Base-by-base conservation (phyloP, 257 asterid genomes). In the Thymus mandschuricus region DNA sequence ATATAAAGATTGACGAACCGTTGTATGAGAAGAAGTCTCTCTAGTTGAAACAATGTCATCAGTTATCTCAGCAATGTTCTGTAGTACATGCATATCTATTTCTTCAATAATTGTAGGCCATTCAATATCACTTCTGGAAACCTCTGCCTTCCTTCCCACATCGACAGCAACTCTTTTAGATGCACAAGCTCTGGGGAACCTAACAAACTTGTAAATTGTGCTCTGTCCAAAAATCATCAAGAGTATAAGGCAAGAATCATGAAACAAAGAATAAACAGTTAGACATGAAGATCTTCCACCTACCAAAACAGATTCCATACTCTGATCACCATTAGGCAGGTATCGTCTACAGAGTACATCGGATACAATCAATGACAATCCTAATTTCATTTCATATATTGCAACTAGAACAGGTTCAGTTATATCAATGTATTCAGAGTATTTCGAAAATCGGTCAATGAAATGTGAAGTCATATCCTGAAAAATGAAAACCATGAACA, bases 301-400 rank as follows among this genome's bases (percentile, higher is more conserved):
- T 76, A 86, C 92, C 91, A 86, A 71, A 79, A 86, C 76, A 55
- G 54, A 57, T 50, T 86, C 85, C 83, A 79, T 81, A 52, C 82
- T 83, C 60, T 69, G 85, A 65, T 73, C 83, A 28, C 80, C 84
- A 13, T 77, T 73, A n/a, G 69, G 79, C 67, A 74, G 55, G 61
- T 61, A 72, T 40, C 66, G 77, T 76, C 73, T 82, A 65, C 63
- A 49, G 38, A 80, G 73, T 60, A 79, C 72, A 71, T 86, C 80
- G 46, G 98, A 87, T 69, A 79, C 79, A 56, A 83, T 69, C 43
- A 95, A 79, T 41, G 99, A 84, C 64, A 90, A 70, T 58, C 99
- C 99, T 60, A 95, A 81, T 83, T 95, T 95, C 78, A 91, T 84
- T 81, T 95, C 99, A 72, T 92, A 92, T 50, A 95, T 54, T 60